Conservation (phyloP, 345 rosid genomes). For the Kernera saxatilis region DNA sequence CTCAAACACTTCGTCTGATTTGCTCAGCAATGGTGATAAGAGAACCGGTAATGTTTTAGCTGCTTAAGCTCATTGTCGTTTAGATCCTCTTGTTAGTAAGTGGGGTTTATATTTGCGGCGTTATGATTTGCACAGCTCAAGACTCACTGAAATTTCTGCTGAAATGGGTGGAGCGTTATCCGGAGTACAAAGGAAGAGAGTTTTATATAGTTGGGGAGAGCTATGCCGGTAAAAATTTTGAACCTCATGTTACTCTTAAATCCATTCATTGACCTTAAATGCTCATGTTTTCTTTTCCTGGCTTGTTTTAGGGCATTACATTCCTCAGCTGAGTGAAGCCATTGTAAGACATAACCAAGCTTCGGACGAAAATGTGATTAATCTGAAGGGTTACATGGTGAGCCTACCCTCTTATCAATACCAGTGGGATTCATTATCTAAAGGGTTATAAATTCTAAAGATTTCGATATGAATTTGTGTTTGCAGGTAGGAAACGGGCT, state of each 20-base stretch:
- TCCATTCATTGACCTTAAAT: not conserved
- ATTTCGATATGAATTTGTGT: not conserved
- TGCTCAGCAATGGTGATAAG: constrained; percentile 44
- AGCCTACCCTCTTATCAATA: not conserved
- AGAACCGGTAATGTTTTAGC: constrained; percentile 53
- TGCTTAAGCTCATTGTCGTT: constrained; percentile 11
- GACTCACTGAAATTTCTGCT: constrained; percentile 73
- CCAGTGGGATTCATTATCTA: not conserved
- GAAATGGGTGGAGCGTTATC: constrained; percentile 87
- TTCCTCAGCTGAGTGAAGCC: constrained; percentile 88
- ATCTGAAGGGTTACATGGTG: constrained; percentile 94
- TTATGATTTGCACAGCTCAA: constrained; percentile 47
- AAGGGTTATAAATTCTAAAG: not conserved
- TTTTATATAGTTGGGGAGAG: constrained; percentile 87
- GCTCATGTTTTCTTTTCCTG: not conserved
- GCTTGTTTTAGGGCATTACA: constrained; percentile 71
- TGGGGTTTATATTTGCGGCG: not conserved
- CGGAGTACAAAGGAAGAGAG: constrained; percentile 82
- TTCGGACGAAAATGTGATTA: constrained; percentile 39
- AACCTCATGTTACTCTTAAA: not conserved
- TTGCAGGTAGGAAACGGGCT: constrained; percentile 92
- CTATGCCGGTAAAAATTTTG: constrained; percentile 57
- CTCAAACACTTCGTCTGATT: constrained; percentile 75
- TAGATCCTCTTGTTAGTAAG: not conserved
- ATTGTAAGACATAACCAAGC: constrained; percentile 56